Evolutionary conservation across 2,329 filamentous ascomycete species (phyloP).

Genomic region (Apiospora sp.): DNA sequence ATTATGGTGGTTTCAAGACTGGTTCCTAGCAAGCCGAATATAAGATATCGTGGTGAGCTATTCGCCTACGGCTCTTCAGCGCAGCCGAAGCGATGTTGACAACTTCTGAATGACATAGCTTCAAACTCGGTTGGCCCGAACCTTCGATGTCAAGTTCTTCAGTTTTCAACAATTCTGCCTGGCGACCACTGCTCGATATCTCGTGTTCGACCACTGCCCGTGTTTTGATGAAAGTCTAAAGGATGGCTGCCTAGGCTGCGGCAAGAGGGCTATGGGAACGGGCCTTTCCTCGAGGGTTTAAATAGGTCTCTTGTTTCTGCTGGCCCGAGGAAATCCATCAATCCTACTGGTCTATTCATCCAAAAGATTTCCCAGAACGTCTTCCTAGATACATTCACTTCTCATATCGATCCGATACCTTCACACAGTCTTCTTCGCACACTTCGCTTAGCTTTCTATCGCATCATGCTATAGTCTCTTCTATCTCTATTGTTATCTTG

Average conservation of each 20-base stretch:
- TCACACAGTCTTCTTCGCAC: neutral
- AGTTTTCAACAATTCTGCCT: neutral
- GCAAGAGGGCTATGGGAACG: neutral
- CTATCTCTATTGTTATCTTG: neutral
- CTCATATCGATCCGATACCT: neutral
- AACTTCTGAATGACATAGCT: too few relatives aligned
- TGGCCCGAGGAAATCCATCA: neutral
- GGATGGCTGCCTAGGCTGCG: neutral
- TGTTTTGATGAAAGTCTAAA: neutral
- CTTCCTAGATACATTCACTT: neutral
- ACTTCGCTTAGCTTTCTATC: neutral
- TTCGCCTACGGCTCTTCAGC: too few relatives aligned
- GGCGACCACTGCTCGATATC: neutral
- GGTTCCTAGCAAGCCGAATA: too few relatives aligned
- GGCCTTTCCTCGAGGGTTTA: neutral
- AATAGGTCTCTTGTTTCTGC: neutral
- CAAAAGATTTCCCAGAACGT: neutral
- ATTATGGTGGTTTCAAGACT: too few relatives aligned
- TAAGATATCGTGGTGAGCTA: too few relatives aligned
- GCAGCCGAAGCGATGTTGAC: too few relatives aligned
- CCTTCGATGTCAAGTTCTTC: neutral
- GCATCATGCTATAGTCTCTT: neutral
- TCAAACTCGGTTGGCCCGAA: neutral
- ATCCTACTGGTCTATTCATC: neutral
- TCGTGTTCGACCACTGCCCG: neutral